These are phyloP conservation scores for Kockiozyma suomiensis DNA, from an alignment of 805 yeast genomes.

Conservation along the genomic window DNA sequence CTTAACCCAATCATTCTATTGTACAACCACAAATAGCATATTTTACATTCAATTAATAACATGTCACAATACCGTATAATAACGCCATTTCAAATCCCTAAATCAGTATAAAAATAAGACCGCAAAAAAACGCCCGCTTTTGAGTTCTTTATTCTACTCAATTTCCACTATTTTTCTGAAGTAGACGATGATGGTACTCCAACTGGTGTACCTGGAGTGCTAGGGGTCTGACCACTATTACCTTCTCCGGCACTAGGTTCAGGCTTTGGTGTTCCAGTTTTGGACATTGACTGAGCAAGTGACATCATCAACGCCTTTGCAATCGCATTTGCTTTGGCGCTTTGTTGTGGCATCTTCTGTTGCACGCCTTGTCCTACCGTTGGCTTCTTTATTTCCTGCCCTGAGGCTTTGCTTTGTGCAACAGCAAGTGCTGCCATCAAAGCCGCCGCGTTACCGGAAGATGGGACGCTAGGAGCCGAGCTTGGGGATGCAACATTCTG, in stretches of 20 bases:
- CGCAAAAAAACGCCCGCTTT: background rate
- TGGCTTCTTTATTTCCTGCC: background rate
- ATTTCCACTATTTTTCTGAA: background rate
- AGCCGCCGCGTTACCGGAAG: background rate
- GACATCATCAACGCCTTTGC: constrained; percentile 35
- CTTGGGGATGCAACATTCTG: background rate
- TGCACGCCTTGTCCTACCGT: background rate
- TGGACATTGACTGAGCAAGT: constrained; percentile 27
- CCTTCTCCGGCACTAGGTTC: constrained; percentile 1
- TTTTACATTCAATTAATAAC: background rate
- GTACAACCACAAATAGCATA: constrained; percentile 1
- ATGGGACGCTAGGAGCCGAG: background rate
- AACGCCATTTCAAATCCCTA: background rate
- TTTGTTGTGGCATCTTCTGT: constrained; percentile 16
- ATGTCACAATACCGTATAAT: background rate
- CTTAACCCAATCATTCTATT: background rate
- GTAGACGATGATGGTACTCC: constrained; percentile 5
- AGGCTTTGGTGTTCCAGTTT: background rate
- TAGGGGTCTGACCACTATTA: background rate
- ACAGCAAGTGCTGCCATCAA: constrained; percentile 6
- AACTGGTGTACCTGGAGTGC: constrained; percentile 5
- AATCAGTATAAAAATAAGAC: background rate
- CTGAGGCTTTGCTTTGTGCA: constrained; percentile 2
- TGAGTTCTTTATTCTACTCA: background rate
- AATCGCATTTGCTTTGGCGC: constrained; percentile 32